Conservation (phyloP, 2,329 filamentous ascomycete genomes). For the Hymenoscyphus fructigenus region DNA sequence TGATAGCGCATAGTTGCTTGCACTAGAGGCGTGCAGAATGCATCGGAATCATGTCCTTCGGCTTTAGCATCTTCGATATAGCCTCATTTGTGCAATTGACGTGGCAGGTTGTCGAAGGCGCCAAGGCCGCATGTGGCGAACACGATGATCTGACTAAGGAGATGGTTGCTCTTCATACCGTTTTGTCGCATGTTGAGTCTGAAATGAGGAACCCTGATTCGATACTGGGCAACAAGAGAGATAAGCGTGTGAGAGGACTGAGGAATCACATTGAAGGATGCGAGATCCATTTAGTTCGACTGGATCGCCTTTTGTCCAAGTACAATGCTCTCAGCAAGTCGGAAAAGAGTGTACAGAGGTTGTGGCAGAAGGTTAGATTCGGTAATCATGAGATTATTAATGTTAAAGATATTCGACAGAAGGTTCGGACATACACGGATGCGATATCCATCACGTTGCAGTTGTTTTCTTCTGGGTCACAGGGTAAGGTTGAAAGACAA, state of each 20-base stretch:
- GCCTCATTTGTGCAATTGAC: constrained; percentile 1
- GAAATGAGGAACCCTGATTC: constrained; percentile 56
- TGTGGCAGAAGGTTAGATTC: constrained; percentile 21
- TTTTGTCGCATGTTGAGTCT: constrained; percentile 52
- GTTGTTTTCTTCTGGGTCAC: constrained; percentile 15
- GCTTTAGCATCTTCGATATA: neutral
- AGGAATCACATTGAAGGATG: constrained; percentile 14
- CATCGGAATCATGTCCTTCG: neutral
- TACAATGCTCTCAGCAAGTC: constrained; percentile 20
- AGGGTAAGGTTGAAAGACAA: constrained; percentile 19
- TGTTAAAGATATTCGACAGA: constrained; percentile 12
- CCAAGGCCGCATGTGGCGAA: constrained; percentile 45
- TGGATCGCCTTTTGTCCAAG: constrained; percentile 18
- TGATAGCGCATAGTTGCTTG: too few relatives aligned
- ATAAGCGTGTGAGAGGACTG: constrained; percentile 16
- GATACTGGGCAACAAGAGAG: constrained; percentile 43
- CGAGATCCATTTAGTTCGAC: constrained; percentile 12
- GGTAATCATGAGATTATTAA: constrained; percentile 22
- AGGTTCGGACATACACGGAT: constrained; percentile 22
- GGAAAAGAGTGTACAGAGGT: constrained; percentile 13
- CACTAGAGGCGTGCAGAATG: neutral
- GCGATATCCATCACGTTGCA: constrained; percentile 18
- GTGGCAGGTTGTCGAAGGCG: constrained; percentile 9
- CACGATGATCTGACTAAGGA: constrained; percentile 48
- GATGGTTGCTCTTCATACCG: constrained; percentile 51